Conservation (phyloP, 2,329 filamentous ascomycete genomes). For the Ceratocystis lukuohia region DNA sequence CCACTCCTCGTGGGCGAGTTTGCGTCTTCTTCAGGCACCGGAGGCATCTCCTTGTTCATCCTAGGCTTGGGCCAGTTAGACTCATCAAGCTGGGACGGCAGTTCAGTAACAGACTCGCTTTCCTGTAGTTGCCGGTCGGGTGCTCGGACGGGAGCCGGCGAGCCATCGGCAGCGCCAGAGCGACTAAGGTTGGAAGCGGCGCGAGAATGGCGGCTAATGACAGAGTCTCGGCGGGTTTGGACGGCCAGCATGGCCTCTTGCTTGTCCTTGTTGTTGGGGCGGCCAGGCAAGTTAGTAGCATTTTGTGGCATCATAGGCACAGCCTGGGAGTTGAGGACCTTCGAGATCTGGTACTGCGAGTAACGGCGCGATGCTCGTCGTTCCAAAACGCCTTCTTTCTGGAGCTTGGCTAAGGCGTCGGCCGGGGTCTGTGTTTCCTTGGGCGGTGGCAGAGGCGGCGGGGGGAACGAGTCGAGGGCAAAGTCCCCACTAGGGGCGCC, state of each 20-base stretch:
- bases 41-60: constrained; percentile 6
- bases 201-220: constrained; percentile 32
- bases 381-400: constrained; percentile 84
- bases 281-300: constrained; percentile 67
- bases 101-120: constrained; percentile 5
- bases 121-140: constrained; percentile 18
- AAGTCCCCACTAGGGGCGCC: constrained; percentile 36
- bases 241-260: constrained; percentile 63
- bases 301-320: constrained; percentile 79
- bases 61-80: constrained; percentile 6
- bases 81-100: background rate
- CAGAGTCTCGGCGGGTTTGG: constrained; percentile 38
- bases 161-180: constrained; percentile 18
- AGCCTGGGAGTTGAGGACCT: constrained; percentile 69
- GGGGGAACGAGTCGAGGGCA: constrained; percentile 53
- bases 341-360: constrained; percentile 92
- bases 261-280: constrained; percentile 54
- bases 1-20: background rate
- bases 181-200: constrained; percentile 36
- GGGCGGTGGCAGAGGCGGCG: constrained; percentile 41
- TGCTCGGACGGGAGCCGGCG: constrained; percentile 4
- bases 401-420: constrained; percentile 73
- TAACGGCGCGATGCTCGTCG: constrained; percentile 84
- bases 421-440: constrained; percentile 55
- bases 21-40: constrained; percentile 11